These are phyloP conservation scores for Penicillium sp. DNA, from an alignment of 2,329 filamentous ascomycete species.

Conservation along the genomic window DNA sequence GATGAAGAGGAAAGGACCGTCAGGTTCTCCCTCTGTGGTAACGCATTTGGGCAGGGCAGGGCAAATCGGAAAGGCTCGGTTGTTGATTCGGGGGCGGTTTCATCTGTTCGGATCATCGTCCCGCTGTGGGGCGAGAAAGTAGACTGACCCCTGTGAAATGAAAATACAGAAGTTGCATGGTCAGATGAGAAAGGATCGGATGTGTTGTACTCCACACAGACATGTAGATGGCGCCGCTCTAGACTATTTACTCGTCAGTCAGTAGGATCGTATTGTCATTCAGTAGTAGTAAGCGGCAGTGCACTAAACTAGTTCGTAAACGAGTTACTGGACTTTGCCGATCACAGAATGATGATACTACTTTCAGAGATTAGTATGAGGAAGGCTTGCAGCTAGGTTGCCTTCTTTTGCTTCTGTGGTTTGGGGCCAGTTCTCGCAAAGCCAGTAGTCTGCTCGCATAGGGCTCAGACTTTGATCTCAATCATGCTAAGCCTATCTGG, in stretches of 20 bases:
- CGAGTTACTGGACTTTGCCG: background rate
- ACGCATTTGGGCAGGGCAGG: conserved; percentile 1
- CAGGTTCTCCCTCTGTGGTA: conserved; percentile 11
- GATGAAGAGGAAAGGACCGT: conserved; percentile 13
- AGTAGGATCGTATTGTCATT: too few relatives aligned
- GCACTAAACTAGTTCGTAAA: background rate
- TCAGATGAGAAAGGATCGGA: background rate
- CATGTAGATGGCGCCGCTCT: too few relatives aligned
- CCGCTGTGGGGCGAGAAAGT: conserved; percentile 29
- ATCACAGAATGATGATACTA: background rate
- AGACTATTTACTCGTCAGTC: too few relatives aligned
- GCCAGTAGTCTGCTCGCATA: background rate
- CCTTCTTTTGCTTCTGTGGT: background rate
- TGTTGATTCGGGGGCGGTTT: conserved; percentile 24
- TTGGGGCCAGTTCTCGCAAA: background rate
- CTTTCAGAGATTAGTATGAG: background rate
- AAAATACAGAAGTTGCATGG: background rate
- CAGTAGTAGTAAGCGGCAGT: background rate
- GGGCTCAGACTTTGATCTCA: background rate
- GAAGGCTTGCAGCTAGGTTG: background rate
- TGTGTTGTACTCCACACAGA: too few relatives aligned
- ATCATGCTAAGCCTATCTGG: background rate
- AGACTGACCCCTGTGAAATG: conserved; percentile 12
- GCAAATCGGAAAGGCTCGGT: conserved; percentile 34
- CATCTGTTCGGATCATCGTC: conserved; percentile 30